Evolutionary conservation across 306 rosid species (phyloP), one percentile per base, ranked within the genome.

Genomic region (Cucurbita moschata): DNA sequence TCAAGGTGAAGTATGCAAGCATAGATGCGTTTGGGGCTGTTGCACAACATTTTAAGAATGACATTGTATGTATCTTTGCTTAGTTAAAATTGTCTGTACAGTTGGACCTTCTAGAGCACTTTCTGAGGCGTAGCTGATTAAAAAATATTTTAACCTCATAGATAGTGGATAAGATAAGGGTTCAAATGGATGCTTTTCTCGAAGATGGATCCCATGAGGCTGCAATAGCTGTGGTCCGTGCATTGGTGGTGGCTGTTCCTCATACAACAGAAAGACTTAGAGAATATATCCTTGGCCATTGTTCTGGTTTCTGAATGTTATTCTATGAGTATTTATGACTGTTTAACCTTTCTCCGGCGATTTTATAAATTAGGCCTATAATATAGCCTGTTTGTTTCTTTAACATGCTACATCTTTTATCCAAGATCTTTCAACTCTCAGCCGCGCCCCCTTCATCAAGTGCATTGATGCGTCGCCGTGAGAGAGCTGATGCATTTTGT

Each of bases 151-250:
- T 13, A 14, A 58, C 71, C 67, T 77, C 73, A 72, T 79, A 91
- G 99, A 91, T 94, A 86, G 96, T 94, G 72, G 99, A 94, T 77
- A 94, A 94, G 88, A 89, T 94, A 85, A 91, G 95, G 50, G 90
- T 94, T 79, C 97, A 94, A 85, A 88, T 94, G 97, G 99, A 94
- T 85, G 99, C 99, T 74, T 94, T 94, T 78, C 96, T 94, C 75
- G 99, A 94, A 76, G 97, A 94, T 84, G 97, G 99, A 73, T 91
- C 97, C 61, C 99, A 91, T 76, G 99, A 91, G 88, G 97, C 96
- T 72, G 81, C 96, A 37, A 63, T 91, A 77, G 96, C 96, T 75
- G 99, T 91, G 65, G 84, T 95, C 77, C 97, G 89, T 76, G 96
- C 99, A 5, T 79, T 95, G 82, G 90, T 89, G 81, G 84, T 95